Conservation (phyloP, 495 filamentous ascomycete species). For the Penicillium taxi region DNA sequence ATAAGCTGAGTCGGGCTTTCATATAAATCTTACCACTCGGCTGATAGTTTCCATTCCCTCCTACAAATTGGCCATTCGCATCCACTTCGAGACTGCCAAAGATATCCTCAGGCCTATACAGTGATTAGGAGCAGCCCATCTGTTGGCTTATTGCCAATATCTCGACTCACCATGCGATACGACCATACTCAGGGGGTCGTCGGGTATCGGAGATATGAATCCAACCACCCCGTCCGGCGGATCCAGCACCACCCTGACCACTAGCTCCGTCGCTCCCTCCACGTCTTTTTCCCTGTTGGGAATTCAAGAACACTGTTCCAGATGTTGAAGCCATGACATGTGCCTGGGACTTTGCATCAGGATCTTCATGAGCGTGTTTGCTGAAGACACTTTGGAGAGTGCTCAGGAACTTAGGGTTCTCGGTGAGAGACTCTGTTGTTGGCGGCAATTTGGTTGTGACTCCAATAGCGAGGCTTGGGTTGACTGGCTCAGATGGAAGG, state of each 20-base stretch:
- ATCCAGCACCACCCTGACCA: conserved; percentile 73
- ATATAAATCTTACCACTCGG: conserved; percentile 38
- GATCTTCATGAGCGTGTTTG: conserved; percentile 63
- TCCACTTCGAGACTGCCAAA: conserved; percentile 88
- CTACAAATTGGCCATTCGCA: conserved; percentile 62
- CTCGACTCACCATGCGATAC: conserved; percentile 62
- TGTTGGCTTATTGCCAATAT: not conserved
- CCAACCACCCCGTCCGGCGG: conserved; percentile 76
- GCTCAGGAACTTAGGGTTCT: conserved; percentile 67
- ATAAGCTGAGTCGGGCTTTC: not conserved
- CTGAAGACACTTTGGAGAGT: conserved; percentile 68
- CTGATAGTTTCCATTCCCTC: conserved; percentile 50
- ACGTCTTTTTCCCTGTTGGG: conserved; percentile 26
- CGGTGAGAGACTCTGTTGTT: conserved; percentile 63
- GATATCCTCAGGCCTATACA: conserved; percentile 69
- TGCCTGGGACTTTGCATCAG: conserved; percentile 65
- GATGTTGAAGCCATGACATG: conserved; percentile 69
- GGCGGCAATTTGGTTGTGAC: conserved; percentile 65
- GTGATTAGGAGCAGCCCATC: conserved; percentile 8
- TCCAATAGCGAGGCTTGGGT: conserved; percentile 62
- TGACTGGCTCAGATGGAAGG: conserved; percentile 67
- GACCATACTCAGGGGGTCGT: conserved; percentile 79
- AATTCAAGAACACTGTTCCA: conserved; percentile 58
- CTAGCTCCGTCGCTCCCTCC: conserved; percentile 63
- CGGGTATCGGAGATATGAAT: conserved; percentile 80